Conservation (phyloP, 179 eudicot species). For the Carnegiea gigantea region DNA sequence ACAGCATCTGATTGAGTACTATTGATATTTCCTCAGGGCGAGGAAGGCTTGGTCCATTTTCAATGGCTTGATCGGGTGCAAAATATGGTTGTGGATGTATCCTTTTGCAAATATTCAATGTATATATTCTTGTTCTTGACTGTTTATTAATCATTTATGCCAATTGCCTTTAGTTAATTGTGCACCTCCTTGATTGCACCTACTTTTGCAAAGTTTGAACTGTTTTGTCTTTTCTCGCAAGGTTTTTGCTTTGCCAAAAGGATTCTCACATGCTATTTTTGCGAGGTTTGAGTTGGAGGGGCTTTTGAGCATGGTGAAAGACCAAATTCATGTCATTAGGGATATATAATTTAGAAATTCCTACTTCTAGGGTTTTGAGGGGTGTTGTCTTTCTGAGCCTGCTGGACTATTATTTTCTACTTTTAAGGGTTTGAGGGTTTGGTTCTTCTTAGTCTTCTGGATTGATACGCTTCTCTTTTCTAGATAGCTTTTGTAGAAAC, state of each 20-base stretch:
- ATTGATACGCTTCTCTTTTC: too few species aligned
- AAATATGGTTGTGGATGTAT: conserved; percentile 87
- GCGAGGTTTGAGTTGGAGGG: too few species aligned
- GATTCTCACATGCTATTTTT: too few species aligned
- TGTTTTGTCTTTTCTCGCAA: background rate
- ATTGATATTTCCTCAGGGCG: conserved; percentile 51
- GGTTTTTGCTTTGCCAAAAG: background rate
- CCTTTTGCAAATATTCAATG: conserved; percentile 33
- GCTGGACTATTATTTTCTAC: too few species aligned
- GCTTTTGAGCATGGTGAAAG: too few species aligned
- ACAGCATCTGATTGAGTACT: conserved; percentile 1
- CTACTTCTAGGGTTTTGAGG: too few species aligned
- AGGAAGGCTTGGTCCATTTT: conserved; percentile 85
- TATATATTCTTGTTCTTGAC: background rate
- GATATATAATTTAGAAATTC: too few species aligned
- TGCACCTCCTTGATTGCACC: background rate
- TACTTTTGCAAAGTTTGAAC: background rate
- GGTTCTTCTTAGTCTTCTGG: too few species aligned
- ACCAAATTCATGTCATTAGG: too few species aligned
- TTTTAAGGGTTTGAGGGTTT: too few species aligned
- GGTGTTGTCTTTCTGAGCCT: too few species aligned
- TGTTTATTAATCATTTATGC: background rate
- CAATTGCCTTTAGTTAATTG: background rate
- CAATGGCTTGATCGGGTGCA: conserved; percentile 86
- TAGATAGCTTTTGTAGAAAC: too few species aligned